A percentile compares a stretch with the other conserved stretches of the same genome.
Conservation (phyloP, 805 yeast species). For the Pichia membranifaciens region DNA sequence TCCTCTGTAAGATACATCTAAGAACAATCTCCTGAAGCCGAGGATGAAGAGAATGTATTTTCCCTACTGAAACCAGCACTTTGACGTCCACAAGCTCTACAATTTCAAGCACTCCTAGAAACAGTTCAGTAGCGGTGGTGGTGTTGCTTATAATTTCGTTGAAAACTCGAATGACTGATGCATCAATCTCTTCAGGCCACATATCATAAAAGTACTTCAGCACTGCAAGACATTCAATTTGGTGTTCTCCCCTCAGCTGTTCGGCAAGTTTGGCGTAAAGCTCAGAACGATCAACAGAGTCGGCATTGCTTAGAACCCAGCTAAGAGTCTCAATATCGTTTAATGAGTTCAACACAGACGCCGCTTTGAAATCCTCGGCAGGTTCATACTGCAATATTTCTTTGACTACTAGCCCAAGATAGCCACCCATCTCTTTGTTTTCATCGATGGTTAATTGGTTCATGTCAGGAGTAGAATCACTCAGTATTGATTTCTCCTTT, state of each 20-base stretch:
- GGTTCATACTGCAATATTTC: not conserved
- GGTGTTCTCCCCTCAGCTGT: not conserved
- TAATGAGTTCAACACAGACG: not conserved
- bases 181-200: not conserved
- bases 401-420: constrained; percentile 1
- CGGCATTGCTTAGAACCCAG: not conserved
- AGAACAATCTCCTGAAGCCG: constrained; percentile 10
- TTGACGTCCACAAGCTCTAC: not conserved
- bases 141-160: not conserved
- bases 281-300: not conserved
- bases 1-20: constrained; percentile 2
- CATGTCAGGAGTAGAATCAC: constrained; percentile 17
- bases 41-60: not conserved
- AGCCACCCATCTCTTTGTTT: constrained; percentile 5
- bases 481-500: constrained; percentile 5
- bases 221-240: not conserved
- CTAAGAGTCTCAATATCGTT: not conserved
- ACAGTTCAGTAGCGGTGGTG: constrained; percentile 2
- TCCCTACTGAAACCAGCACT: not conserved
- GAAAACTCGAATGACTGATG: not conserved
- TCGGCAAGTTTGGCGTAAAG: not conserved
- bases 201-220: not conserved
- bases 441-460: constrained; percentile 12
- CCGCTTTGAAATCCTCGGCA: not conserved
- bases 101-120: constrained; percentile 6